Evolutionary conservation across 2,329 filamentous ascomycete genomes (phyloP), one percentile per base, ranked within the genome.

Genomic region (Nemania serpens): DNA sequence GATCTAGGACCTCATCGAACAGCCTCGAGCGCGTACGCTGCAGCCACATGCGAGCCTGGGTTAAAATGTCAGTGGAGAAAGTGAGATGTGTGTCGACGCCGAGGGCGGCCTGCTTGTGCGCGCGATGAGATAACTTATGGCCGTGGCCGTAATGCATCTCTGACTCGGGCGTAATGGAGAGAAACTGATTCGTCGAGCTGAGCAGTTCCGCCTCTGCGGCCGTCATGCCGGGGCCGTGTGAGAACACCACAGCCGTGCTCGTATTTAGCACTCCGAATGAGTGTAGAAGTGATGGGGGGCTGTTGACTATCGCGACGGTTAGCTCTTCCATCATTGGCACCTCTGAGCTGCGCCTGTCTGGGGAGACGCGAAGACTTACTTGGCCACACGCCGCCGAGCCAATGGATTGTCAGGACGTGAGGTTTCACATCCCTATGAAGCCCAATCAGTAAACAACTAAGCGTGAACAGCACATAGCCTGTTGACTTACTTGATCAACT

Each of bases 81-180:
- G 81, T 81, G 62, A 82, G 80, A 66, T 84, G 80, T 0, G 81
- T 85, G 67, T 86, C 83, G 10, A 85, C 74, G 2, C 84, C 83
- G 0, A 86, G 75, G 1, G 81, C 71, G 1, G 77, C 78, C 62
- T 86, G 82, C 66, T 86, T 83, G 29, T 77, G 77, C 29, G 81
- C 73, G 9, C 75, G 68, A 55, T 80, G 75, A 17, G 73, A 76
- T 39, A 71, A 68, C 1, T 76, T 75, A 59, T 86, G 81, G 0
- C 73, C 75, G 65, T 84, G 82, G n/a, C 84, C 84, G 70, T 81
- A 86, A 68, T 85, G 82, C 76, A 84, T 80, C 66, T 87, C 84
- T 0, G 81, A 84, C 66, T 87, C 85, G 1, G 83, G 82, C 0
- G 84, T 86, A 59, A 83, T 83, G 53, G 82, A 83, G 43, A 87